Evolutionary conservation across 805 yeast genomes (phyloP), one percentile per base, ranked within the genome.

Genomic region (Saturnispora halmiae): DNA sequence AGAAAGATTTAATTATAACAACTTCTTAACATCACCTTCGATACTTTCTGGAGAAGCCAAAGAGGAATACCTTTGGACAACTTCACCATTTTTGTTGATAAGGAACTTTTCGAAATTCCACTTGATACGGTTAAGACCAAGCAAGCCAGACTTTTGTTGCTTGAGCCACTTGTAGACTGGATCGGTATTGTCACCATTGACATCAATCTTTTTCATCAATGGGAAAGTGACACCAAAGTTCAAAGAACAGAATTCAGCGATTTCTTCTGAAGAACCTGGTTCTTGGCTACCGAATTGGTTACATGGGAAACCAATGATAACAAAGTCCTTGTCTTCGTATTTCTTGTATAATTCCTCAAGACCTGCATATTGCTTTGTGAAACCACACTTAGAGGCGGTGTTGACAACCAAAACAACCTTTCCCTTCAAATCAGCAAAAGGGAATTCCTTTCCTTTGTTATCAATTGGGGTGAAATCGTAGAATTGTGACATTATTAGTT

Each of bases 151-250:
- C 51, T 72, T 72, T 49, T 73, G 58, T 31, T 64, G 52, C 68
- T 92, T 90, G 59, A 90, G 72, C 67, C 60, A 88, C 54, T 73
- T 66, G 65, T 77, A 90, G 27, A 90, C 87, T 15, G 90, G 85
- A 56, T 83, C 88, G 15, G 85, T 77, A 33, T 77, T 64, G 46
- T 69, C 62, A 38, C 98, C 98, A 60, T 90, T 92, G 51, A 92
- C 97, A 31, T 88, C 87, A 45, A 87, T 61, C 70, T 88, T 90
- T 59, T 74, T 70, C 74, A 90, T 65, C 25, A 90, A 72, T 24
- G 96, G 96, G 79, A 92, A 90, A 14, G 82, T 67, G 31, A 90
- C 96, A 41, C 96, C 96, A 59, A 79, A 92, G 67, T 85, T 87
- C 53, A 77, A 56, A 33, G 73, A 63, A 62, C 96, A 87, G 65